Base-by-base conservation (phyloP, 306 rosid genomes). In the Cicer arietinum region DNA sequence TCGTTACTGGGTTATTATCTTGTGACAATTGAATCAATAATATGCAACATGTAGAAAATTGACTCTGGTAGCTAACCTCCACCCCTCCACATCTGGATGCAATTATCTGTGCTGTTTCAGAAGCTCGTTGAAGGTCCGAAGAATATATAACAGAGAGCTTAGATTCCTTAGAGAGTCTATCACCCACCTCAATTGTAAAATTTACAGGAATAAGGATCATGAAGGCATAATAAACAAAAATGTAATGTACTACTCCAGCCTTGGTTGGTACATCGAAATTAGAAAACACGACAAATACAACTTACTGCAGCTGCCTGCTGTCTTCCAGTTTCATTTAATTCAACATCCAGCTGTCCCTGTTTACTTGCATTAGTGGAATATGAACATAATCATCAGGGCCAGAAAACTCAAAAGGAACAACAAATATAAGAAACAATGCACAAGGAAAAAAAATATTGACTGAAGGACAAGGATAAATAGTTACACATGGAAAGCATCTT, bases 311-410 rank as follows among this genome's bases (percentile, higher is more conserved):
- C 88, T 50, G 99, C 97, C 84, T 94, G 97, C 80, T 75, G 83
- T 80, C 99, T 90, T 67, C 99, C 97, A 66, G 80, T 89, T 86
- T 92, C 99, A 86, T 92, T 94, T 69, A 92, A 75, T 67, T 89
- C 95, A 67, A 94, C 90, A 73, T 94, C 97, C 83, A 92, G 76
- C 42, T 94, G 96, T 30, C 97, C 99, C 96, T 94, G 77, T 81
- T 77, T 20, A 81, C 75, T 78, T 14, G 58, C 47, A 74, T 68
- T 18, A 64, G 74, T n/a, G 48, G 44, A 73, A 71, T 12, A 14
- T 71, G 47, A 73, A 80, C n/a, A 67, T 64, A 54, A 20, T 20
- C 52, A 57, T 30, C 52, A 44, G 54, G 46, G 39, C 59, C 60
- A 10, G 61, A 54, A 73, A 87, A 68, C 69, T 69, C 45, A 64